Evolutionary conservation across 1,139 yeast genomes (phyloP), one percentile per base, ranked within the genome.

Genomic region (Kurtzmaniella quercitrusa): DNA sequence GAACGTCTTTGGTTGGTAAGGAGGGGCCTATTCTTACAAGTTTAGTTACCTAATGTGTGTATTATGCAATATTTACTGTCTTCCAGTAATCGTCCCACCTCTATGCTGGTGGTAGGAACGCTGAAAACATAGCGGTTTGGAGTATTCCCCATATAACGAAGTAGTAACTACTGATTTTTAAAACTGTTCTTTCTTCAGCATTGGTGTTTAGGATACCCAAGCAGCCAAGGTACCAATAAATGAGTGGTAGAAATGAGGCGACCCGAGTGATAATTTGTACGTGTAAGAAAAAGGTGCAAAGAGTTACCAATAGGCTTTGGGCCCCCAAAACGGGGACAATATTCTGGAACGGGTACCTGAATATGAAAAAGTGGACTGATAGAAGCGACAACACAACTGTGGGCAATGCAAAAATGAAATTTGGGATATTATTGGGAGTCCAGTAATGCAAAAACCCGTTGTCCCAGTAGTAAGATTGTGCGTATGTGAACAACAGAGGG

Each of bases 261-360:
- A 91, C 77, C 43, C 98, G 72, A 40, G 87, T 88, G 46, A 91
- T 70, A 38, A 91, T 89, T 62, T 93, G 98, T 34, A 85, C 86
- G 59, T 93, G 93, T 79, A 94, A 85, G 51, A 82, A 70, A 41
- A 81, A 65, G 2, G 82, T 42, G 4, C 84, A 81, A 3, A 84
- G 67, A 3, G 78, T 41, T 3, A 82, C 48, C 46, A 83, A 67
- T 0, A 75, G 53, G 0, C 54, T 43, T 17, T 77, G 63, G 2
- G 79, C 63, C 15, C 69, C 51, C 14, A 76, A 48, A 24, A 68
- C 52, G 2, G 73, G 65, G 38, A 63, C 40, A 14, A 68, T 46
- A 38, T 55, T 60, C 42, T 56, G 63, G 19, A 70, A 49, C 23
- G 83, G 79, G 46, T 65, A 59, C 38, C 68, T 46, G 15, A 59